phyloP scores from a whole-genome alignment of 257 asterid genomes.

The Lycium ferocissimum region DNA sequence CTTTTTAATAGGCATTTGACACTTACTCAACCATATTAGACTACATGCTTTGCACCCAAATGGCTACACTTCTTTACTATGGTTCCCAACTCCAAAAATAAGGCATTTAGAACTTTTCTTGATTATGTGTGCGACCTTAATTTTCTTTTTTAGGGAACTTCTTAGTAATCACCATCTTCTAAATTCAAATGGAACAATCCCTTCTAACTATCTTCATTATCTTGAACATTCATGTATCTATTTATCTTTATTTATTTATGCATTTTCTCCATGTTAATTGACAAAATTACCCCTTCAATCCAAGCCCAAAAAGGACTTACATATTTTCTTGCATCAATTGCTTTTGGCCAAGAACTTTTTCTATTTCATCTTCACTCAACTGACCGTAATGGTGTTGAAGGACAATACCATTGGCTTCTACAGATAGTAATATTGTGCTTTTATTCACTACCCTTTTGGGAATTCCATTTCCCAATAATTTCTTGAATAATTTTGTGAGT shows the following conservation, averaged over 20 bases:
- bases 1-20: constrained; percentile 3
- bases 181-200: constrained; percentile 15
- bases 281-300: background rate
- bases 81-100: constrained; percentile 23
- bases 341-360: constrained; percentile 15
- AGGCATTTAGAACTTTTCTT: constrained; percentile 11
- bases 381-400: constrained; percentile 17
- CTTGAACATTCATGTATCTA: constrained; percentile 4
- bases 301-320: background rate
- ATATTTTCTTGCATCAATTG: constrained; percentile 22
- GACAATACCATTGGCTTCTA: constrained; percentile 20
- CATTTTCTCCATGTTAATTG: constrained; percentile 23
- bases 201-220: constrained; percentile 4
- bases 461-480: constrained; percentile 6
- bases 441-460: background rate
- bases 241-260: background rate
- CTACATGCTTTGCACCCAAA: constrained; percentile 21
- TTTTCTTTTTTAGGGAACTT: constrained; percentile 4
- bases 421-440: background rate
- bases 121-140: background rate
- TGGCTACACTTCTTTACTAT: constrained; percentile 8
- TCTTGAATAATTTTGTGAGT: constrained; percentile 20
- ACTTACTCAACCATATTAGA: constrained; percentile 6
- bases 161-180: background rate
- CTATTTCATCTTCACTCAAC: constrained; percentile 9